phyloP scores from a whole-genome alignment of 805 yeast species.

The Candida germanica region DNA sequence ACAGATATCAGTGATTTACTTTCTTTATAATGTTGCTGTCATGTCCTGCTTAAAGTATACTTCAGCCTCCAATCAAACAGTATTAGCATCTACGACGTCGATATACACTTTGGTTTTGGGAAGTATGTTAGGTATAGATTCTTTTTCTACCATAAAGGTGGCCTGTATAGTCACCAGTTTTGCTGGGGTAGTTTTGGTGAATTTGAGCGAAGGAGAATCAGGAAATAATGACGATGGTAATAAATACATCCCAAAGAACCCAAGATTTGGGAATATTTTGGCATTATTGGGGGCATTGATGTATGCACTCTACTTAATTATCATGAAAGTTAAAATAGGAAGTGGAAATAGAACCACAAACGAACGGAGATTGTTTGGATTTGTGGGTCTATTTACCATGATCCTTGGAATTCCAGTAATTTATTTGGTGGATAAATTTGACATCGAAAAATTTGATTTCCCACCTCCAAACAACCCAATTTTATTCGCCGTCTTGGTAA shows the following conservation, averaged over 20 bases:
- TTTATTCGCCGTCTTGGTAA: conserved; percentile 30
- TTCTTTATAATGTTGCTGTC: conserved; percentile 36
- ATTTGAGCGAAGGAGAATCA: conserved; percentile 28
- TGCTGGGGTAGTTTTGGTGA: conserved; percentile 45
- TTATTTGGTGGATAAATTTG: conserved; percentile 30
- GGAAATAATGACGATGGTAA: conserved; percentile 19
- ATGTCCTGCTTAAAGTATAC: conserved; percentile 47
- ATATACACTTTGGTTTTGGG: conserved; percentile 49
- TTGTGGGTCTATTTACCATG: conserved; percentile 43
- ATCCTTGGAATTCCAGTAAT: conserved; percentile 40
- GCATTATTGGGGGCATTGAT: conserved; percentile 46
- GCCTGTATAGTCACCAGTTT: conserved; percentile 44
- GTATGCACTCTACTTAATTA: conserved; percentile 44
- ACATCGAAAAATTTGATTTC: conserved; percentile 39
- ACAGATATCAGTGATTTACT: conserved; percentile 42
- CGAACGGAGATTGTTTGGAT: conserved; percentile 47
- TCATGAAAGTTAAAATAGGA: conserved; percentile 45
- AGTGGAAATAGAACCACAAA: conserved; percentile 40
- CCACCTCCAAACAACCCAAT: conserved; percentile 38
- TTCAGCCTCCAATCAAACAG: conserved; percentile 51
- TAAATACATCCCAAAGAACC: conserved; percentile 32
- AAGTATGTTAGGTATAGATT: conserved; percentile 37
- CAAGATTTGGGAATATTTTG: conserved; percentile 43
- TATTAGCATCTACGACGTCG: conserved; percentile 50
- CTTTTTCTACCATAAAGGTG: conserved; percentile 38